A percentile compares a stretch with the other conserved stretches of the same genome.
Evolutionary conservation across 2,329 filamentous ascomycete genomes (phyloP).

Genomic region (Volutella citrinella): DNA sequence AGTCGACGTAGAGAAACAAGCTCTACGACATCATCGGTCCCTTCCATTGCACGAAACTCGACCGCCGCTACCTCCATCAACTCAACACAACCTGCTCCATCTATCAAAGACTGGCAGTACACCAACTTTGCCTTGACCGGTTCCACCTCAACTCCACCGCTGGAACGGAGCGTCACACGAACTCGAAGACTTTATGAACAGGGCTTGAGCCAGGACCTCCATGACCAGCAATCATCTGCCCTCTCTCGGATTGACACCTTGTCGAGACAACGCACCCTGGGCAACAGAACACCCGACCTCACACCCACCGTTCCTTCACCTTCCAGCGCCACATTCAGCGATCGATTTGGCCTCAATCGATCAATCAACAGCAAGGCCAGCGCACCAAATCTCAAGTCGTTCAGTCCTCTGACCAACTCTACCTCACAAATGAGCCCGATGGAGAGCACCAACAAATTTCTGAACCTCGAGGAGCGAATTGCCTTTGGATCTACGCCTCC

Average conservation of each 20-base stretch:
- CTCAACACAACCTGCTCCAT: slow-evolving; percentile 60
- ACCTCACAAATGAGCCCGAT: slow-evolving; percentile 36
- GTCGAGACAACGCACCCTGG: slow-evolving; percentile 56
- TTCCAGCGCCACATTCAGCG: slow-evolving; percentile 38
- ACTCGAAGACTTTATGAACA: slow-evolving; percentile 79
- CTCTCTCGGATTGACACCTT: slow-evolving; percentile 78
- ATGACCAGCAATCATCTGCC: slow-evolving; percentile 75
- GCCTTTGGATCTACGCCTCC: slow-evolving; percentile 35
- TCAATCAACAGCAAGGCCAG: slow-evolving; percentile 55
- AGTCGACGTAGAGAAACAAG: slow-evolving; percentile 80
- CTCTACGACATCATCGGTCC: slow-evolving; percentile 73
- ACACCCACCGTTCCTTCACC: slow-evolving; percentile 45
- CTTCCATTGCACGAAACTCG: slow-evolving; percentile 68
- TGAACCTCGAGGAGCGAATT: slow-evolving; percentile 31
- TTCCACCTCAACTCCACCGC: slow-evolving; percentile 35
- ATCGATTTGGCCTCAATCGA: slow-evolving; percentile 46
- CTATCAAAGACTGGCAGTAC: slow-evolving; percentile 49
- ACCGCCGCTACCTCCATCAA: slow-evolving; percentile 85
- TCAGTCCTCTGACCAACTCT: slow-evolving; percentile 44
- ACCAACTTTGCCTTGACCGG: slow-evolving; percentile 35
- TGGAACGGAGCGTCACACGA: slow-evolving; percentile 67
- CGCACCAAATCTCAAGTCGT: slow-evolving; percentile 64
- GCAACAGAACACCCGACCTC: slow-evolving; percentile 50
- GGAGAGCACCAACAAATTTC: slow-evolving; percentile 37
- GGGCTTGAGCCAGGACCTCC: slow-evolving; percentile 72